Evolutionary conservation across 1,139 yeast species (phyloP).

Genomic region (Chernovozyma sophiae-reginae): DNA sequence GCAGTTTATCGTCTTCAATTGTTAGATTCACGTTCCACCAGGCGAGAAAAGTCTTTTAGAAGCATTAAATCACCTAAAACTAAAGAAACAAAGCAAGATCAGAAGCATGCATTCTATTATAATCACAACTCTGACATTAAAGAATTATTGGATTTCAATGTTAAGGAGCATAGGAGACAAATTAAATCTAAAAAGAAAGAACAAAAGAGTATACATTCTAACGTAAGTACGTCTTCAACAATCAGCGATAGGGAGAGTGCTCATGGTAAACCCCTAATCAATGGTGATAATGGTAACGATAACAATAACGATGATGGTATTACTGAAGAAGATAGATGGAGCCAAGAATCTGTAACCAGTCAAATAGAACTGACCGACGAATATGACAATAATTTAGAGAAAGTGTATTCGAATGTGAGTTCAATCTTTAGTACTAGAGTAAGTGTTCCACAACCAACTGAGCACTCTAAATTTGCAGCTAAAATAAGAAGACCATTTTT

Average conservation of each 20-base stretch:
- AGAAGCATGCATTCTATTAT: slow-evolving; percentile 8
- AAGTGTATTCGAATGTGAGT: slow-evolving; percentile 19
- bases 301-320: slow-evolving; percentile 6
- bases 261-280: too few species aligned
- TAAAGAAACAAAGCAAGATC: not conserved
- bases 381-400: not conserved
- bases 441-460: not conserved
- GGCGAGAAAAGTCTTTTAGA: not conserved
- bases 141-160: slow-evolving; percentile 13
- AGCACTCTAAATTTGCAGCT: not conserved
- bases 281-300: slow-evolving; percentile 7
- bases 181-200: too few species aligned
- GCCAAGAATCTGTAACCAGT: slow-evolving; percentile 8
- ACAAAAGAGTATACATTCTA: too few species aligned
- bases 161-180: too few species aligned
- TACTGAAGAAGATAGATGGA: too few species aligned
- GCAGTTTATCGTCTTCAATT: too few species aligned
- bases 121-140: slow-evolving; percentile 13
- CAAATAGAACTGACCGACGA: not conserved
- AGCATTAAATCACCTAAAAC: not conserved
- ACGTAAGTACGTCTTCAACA: too few species aligned
- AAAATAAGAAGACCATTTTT: not conserved
- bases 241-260: too few species aligned
- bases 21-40: not conserved
- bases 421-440: slow-evolving; percentile 18